These are phyloP conservation scores for Hypoxylon fuscum DNA, from an alignment of 495 filamentous ascomycete species.

Conservation along the genomic window DNA sequence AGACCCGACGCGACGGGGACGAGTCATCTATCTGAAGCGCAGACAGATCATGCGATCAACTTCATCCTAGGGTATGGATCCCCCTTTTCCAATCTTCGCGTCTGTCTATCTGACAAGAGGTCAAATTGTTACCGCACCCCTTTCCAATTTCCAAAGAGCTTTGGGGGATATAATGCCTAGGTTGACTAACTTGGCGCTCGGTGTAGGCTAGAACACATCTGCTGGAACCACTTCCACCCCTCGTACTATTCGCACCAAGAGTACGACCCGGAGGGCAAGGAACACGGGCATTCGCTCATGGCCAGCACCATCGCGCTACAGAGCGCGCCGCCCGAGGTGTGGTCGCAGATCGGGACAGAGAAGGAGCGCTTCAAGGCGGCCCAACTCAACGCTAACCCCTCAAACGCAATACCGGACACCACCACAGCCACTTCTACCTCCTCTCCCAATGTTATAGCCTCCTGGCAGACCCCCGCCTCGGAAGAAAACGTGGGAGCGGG, in stretches of 20 bases:
- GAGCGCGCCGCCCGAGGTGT: slow-evolving; percentile 42
- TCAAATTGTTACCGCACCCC: too few relatives aligned
- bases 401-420: slow-evolving; percentile 7
- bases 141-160: too few relatives aligned
- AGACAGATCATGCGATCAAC: slow-evolving; percentile 57
- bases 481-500: too few relatives aligned
- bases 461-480: slow-evolving; percentile 14
- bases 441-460: slow-evolving; percentile 9
- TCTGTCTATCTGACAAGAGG: slow-evolving; percentile 3
- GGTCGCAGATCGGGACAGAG: slow-evolving; percentile 31
- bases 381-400: not conserved
- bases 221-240: slow-evolving; percentile 56
- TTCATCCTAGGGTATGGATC: slow-evolving; percentile 58
- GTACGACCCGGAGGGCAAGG: slow-evolving; percentile 36
- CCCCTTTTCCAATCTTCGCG: slow-evolving; percentile 4
- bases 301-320: slow-evolving; percentile 52
- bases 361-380: slow-evolving; percentile 13
- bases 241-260: slow-evolving; percentile 39
- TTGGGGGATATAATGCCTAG: too few relatives aligned
- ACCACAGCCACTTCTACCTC: slow-evolving; percentile 2
- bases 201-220: slow-evolving; percentile 59
- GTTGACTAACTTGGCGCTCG: not conserved
- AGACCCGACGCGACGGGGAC: not conserved
- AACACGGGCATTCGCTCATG: slow-evolving; percentile 57
- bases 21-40: slow-evolving; percentile 39